Evolutionary conservation across 352 stramenopile genomes (phyloP).

Genomic region (Pythium pyrilobum): DNA sequence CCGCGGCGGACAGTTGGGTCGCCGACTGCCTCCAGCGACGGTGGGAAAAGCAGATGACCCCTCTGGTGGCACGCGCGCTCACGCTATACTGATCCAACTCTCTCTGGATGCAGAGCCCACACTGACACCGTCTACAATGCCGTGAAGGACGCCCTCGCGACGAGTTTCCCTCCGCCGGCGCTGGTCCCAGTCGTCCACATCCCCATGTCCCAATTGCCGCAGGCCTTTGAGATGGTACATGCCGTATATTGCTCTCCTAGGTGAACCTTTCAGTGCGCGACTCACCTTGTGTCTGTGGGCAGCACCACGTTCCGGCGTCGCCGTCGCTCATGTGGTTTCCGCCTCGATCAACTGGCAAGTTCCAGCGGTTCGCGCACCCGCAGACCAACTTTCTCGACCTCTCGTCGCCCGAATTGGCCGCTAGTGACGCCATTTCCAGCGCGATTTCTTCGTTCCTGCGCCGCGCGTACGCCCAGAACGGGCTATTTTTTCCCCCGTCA

Average conservation of each 20-base stretch:
- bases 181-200: constrained; percentile 4
- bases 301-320: constrained; percentile 42
- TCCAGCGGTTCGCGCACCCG: constrained; percentile 52
- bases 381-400: constrained; percentile 62
- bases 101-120: background rate
- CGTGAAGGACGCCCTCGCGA: background rate
- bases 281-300: background rate
- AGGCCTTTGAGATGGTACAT: constrained; percentile 6
- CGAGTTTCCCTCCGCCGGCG: background rate
- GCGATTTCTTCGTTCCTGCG: constrained; percentile 3
- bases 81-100: too few relatives aligned
- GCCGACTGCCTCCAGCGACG: background rate
- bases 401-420: background rate
- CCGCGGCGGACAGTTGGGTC: background rate
- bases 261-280: too few relatives aligned
- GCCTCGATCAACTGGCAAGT: constrained; percentile 28
- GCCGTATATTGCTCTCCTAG: background rate
- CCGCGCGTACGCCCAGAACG: background rate
- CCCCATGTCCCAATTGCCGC: background rate
- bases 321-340: constrained; percentile 55
- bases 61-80: too few relatives aligned
- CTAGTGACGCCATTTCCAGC: background rate
- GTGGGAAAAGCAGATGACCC: too few relatives aligned
- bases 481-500: background rate
- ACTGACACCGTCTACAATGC: background rate